Conservation (phyloP, 371 early-diverging fungal species). For the Mortierella sp. region DNA sequence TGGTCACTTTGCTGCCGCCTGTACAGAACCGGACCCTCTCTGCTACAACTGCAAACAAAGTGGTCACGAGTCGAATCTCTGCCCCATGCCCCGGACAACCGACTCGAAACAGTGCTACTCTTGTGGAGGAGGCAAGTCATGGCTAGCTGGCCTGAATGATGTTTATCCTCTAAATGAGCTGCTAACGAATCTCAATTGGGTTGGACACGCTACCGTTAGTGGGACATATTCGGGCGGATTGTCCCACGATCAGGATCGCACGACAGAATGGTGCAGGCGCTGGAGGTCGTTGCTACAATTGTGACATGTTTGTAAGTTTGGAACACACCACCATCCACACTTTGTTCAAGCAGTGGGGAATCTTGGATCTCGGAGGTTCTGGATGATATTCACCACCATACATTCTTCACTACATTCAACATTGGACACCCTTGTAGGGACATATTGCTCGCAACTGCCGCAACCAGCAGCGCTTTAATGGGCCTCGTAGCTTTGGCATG, state of each 20-base stretch:
- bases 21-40: slow-evolving; percentile 63
- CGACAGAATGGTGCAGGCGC: slow-evolving; percentile 34
- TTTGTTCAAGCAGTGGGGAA: too few relatives aligned
- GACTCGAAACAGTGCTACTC: slow-evolving; percentile 69
- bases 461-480: slow-evolving; percentile 50
- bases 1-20: slow-evolving; percentile 63
- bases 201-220: slow-evolving; percentile 44
- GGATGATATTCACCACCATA: neutral
- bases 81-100: slow-evolving; percentile 62
- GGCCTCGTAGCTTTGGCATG: slow-evolving; percentile 41
- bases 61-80: slow-evolving; percentile 67
- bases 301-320: slow-evolving; percentile 63
- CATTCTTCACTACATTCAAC: neutral
- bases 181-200: neutral
- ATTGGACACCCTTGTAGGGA: too few relatives aligned
- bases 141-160: neutral
- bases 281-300: slow-evolving; percentile 63
- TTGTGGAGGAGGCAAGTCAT: slow-evolving; percentile 65
- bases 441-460: slow-evolving; percentile 71
- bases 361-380: too few relatives aligned
- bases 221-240: slow-evolving; percentile 70
- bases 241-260: slow-evolving; percentile 56
- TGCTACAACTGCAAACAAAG: slow-evolving; percentile 72
- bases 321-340: too few relatives aligned
- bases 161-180: neutral